phyloP scores from a whole-genome alignment of 2,329 filamentous ascomycete genomes.

The Lasiodiplodia citricola region DNA sequence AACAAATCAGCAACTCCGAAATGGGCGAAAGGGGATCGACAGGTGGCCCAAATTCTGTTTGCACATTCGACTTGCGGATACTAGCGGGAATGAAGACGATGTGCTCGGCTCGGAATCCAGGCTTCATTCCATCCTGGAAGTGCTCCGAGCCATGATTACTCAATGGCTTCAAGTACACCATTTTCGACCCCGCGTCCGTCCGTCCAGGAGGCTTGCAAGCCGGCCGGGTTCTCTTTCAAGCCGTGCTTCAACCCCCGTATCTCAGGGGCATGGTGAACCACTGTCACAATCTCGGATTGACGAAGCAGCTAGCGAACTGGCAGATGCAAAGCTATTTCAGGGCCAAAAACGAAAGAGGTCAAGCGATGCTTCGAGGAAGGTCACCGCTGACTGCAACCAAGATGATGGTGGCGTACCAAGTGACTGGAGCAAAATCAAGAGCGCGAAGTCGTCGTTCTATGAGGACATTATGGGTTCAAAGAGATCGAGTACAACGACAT shows the following conservation, averaged over 20 bases:
- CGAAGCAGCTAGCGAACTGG: not conserved
- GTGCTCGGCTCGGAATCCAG: slow-evolving; percentile 35
- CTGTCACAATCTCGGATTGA: not conserved
- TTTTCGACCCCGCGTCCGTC: slow-evolving; percentile 61
- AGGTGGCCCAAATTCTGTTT: slow-evolving; percentile 89
- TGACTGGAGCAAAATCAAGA: slow-evolving; percentile 53
- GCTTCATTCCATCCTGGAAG: slow-evolving; percentile 63
- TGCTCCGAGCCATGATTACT: slow-evolving; percentile 71
- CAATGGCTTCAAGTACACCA: slow-evolving; percentile 78
- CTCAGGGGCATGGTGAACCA: not conserved
- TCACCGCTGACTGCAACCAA: not conserved
- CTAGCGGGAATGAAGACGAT: slow-evolving; percentile 34
- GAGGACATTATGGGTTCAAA: slow-evolving; percentile 32
- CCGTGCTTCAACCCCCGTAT: slow-evolving; percentile 1
- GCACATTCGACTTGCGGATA: slow-evolving; percentile 46
- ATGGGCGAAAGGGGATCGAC: slow-evolving; percentile 70
- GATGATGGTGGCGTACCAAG: slow-evolving; percentile 32
- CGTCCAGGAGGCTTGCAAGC: slow-evolving; percentile 15
- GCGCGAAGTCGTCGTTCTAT: slow-evolving; percentile 42
- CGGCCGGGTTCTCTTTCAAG: slow-evolving; percentile 15
- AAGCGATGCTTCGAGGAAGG: not conserved
- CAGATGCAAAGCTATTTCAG: not conserved
- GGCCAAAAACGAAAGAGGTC: slow-evolving; percentile 35
- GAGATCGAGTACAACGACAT: not conserved
- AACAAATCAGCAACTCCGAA: slow-evolving; percentile 58